Evolutionary conservation across 306 rosid genomes (phyloP), one percentile per base, ranked within the genome.

Genomic region (Ammopiptanthus mongolicus): DNA sequence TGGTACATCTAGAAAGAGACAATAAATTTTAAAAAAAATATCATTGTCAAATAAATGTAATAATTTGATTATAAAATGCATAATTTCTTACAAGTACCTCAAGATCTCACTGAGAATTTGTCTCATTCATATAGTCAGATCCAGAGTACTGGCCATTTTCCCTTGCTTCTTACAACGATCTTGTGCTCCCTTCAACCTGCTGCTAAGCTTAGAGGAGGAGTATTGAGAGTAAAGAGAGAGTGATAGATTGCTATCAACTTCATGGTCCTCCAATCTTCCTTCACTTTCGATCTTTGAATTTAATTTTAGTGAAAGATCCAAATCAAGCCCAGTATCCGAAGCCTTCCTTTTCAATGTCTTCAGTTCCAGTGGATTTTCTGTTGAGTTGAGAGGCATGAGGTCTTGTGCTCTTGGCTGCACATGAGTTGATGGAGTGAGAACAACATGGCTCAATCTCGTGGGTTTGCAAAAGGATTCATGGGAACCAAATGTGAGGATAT

Each of bases 71-170:
- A 46, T 68, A 68, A 83, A 14, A 55, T 81, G 84, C 83, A 67
- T 65, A 8, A 50, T 71, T 62, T 70, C 56, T 85, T 84, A 81
- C 86, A 88, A 81, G 84, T 87, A 88, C 91, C 84, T 86, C 87
- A 85, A 81, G 79, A 91, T 94, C 97, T 87, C 90, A 91, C 96
- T 91, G 83, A 87, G 87, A 90, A 86, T 85, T 86, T 82, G 80
- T 78, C 84, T 41, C 76, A 87, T 86, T 94, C 97, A 93, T 83
- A 86, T 83, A 80, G 91, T 87, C 87, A 91, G 97, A 94, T 91
- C 90, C 85, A 91, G 87, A 74, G 85, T 84, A 84, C 90, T 89
- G 53, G 76, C 78, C 71, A 79, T 73, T 74, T 70, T 67, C 44
- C 61, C 75, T 56, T 69, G 63, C 75, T 60, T 58, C 78, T 79